Conservation (phyloP, 2,329 filamentous ascomycete genomes). For the Pezicula rhizophila region DNA sequence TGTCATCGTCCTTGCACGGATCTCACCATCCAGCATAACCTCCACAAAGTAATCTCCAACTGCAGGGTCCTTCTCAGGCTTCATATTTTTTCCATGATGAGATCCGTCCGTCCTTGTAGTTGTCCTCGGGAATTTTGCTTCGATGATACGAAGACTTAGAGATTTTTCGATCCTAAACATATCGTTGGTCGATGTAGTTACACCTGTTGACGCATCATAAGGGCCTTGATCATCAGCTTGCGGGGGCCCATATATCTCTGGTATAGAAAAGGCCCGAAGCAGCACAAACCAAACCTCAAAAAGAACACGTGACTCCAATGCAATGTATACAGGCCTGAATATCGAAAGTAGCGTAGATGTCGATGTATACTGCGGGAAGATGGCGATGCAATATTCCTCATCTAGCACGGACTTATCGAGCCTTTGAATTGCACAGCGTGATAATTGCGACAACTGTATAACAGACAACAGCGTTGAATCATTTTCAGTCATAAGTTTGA, state of each 20-base stretch:
- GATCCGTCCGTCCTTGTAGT: constrained; percentile 24
- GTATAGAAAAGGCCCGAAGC: constrained; percentile 82
- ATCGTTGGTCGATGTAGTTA: constrained; percentile 31
- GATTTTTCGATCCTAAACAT: constrained; percentile 58
- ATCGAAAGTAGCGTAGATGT: constrained; percentile 67
- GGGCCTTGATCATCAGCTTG: constrained; percentile 8
- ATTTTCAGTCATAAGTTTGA: constrained; percentile 83
- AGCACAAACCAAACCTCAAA: constrained; percentile 98
- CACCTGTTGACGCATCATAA: constrained; percentile 8
- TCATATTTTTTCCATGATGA: constrained; percentile 16
- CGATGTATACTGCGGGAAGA: constrained; percentile 87
- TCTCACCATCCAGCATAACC: constrained; percentile 72
- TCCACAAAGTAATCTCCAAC: constrained; percentile 72
- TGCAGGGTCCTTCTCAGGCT: constrained; percentile 37
- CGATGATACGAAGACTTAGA: constrained; percentile 51
- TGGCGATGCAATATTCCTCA: constrained; percentile 88
- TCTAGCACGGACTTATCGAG: constrained; percentile 86
- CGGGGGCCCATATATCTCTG: constrained; percentile 67
- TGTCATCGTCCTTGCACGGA: constrained; percentile 67
- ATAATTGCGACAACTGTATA: constrained; percentile 82
- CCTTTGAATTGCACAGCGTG: constrained; percentile 83
- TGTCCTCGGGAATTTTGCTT: constrained; percentile 46
- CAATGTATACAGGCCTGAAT: constrained; percentile 82
- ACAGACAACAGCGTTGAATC: constrained; percentile 75
- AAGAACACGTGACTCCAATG: constrained; percentile 78